phyloP scores from a whole-genome alignment of 805 yeast species.

The Zygotorulaspora danielsina region DNA sequence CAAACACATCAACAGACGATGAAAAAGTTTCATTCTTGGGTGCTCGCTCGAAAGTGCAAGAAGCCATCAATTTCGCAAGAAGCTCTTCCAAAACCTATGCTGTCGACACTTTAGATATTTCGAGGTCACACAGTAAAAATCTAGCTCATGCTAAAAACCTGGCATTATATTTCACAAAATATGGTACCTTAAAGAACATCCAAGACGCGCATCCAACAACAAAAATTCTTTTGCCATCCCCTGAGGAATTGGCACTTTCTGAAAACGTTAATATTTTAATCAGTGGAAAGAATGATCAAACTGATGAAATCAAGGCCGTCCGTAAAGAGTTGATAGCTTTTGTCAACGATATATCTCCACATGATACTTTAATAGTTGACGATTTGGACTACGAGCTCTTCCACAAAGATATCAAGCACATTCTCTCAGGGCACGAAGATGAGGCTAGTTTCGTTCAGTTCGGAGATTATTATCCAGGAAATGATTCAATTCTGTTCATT shows the following conservation, averaged over 20 bases:
- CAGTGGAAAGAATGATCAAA: conserved; percentile 45
- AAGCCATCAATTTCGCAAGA: conserved; percentile 63
- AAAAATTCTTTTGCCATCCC: conserved; percentile 45
- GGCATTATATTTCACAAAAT: conserved; percentile 58
- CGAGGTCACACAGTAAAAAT: conserved; percentile 84
- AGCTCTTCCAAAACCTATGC: conserved; percentile 53
- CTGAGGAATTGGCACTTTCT: conserved; percentile 42
- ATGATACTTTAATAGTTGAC: conserved; percentile 49
- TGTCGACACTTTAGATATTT: conserved; percentile 71
- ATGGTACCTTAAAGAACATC: conserved; percentile 45
- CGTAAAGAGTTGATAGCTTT: conserved; percentile 67
- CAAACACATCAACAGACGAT: conserved; percentile 44
- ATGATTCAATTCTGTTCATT: conserved; percentile 52
- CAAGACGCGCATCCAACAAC: conserved; percentile 41
- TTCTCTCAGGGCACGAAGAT: conserved; percentile 28
- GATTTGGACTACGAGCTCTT: conserved; percentile 56
- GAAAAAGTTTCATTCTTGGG: conserved; percentile 60
- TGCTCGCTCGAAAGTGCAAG: conserved; percentile 49
- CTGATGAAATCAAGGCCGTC: conserved; percentile 53
- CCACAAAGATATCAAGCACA: conserved; percentile 28
- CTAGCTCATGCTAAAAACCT: conserved; percentile 70
- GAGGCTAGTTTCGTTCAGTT: conserved; percentile 58
- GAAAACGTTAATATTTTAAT: conserved; percentile 58
- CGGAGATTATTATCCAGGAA: conserved; percentile 44
- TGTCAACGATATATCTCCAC: conserved; percentile 72